phyloP scores from a whole-genome alignment of 2,329 filamentous ascomycete genomes.

The Aspergillus oerlinghausenensis region DNA sequence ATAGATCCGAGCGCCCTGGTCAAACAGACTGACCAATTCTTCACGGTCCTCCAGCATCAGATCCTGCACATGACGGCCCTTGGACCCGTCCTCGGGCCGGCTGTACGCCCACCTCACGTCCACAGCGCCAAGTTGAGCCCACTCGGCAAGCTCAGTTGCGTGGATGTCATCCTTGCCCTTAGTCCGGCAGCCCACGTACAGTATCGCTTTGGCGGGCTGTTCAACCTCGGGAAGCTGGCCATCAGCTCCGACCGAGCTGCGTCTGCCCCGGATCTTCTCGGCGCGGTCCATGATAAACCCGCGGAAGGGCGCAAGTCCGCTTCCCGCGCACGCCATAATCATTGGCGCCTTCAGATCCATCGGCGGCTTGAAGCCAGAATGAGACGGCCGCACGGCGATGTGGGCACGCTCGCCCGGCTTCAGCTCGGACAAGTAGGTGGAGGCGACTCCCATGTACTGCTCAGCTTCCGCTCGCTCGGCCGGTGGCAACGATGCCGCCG shows the following conservation, averaged over 20 bases:
- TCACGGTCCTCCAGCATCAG: conserved; percentile 45
- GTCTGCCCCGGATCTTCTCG: conserved; percentile 25
- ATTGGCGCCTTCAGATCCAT: conserved; percentile 31
- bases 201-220: conserved; percentile 28
- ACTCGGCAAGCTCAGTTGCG: conserved; percentile 42
- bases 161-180: conserved; percentile 35
- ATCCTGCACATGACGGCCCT: conserved; percentile 53
- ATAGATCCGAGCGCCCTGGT: conserved; percentile 53
- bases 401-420: conserved; percentile 28
- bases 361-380: conserved; percentile 35
- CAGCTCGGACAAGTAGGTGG: conserved; percentile 54
- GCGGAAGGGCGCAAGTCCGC: conserved; percentile 59
- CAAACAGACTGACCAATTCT: conserved; percentile 44
- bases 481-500: conserved; percentile 22
- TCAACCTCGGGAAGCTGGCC: conserved; percentile 8
- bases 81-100: conserved; percentile 41
- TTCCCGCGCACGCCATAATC: conserved; percentile 39
- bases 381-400: conserved; percentile 31
- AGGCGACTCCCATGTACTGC: conserved; percentile 56
- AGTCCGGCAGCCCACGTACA: conserved; percentile 35
- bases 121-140: conserved; percentile 59
- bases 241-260: conserved; percentile 11
- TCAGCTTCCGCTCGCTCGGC: conserved; percentile 42
- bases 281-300: conserved; percentile 61
- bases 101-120: conserved; percentile 59